Conservation (phyloP, 257 asterid genomes). For the Thymus mandschuricus region DNA sequence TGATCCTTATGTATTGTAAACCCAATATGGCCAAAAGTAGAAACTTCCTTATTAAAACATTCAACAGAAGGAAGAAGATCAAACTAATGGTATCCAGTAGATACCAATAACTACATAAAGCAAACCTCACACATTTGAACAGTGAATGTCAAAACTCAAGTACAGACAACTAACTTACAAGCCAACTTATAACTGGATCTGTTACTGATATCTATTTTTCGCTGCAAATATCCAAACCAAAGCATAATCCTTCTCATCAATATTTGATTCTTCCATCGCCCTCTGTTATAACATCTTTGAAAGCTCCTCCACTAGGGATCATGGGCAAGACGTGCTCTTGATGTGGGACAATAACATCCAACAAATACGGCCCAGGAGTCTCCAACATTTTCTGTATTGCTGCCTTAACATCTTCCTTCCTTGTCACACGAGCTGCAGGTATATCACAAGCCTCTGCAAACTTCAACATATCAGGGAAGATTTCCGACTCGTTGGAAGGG, state of each 20-base stretch:
- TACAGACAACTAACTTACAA: constrained; percentile 8
- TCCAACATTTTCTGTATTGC: constrained; percentile 76
- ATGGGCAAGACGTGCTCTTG: constrained; percentile 91
- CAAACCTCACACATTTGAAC: not conserved
- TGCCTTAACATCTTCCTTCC: constrained; percentile 49
- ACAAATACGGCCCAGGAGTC: constrained; percentile 77
- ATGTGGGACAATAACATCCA: constrained; percentile 87
- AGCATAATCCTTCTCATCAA: constrained; percentile 19
- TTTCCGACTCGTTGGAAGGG: constrained; percentile 60
- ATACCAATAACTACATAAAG: constrained; percentile 1
- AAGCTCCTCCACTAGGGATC: constrained; percentile 83
- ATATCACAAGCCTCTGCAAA: constrained; percentile 76
- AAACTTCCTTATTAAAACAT: not conserved
- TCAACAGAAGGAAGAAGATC: constrained; percentile 1
- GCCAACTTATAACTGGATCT: not conserved
- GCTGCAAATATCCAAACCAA: not conserved
- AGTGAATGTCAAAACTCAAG: not conserved
- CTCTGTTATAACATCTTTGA: constrained; percentile 77
- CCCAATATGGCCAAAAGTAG: not conserved
- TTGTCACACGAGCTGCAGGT: constrained; percentile 72
- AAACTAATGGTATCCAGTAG: not conserved
- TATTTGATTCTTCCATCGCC: constrained; percentile 70
- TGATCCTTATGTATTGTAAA: not conserved
- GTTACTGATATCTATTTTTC: not conserved
- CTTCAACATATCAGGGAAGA: constrained; percentile 75